Base-by-base conservation (phyloP, 305 asterid species). In the Rubia peregrina region DNA sequence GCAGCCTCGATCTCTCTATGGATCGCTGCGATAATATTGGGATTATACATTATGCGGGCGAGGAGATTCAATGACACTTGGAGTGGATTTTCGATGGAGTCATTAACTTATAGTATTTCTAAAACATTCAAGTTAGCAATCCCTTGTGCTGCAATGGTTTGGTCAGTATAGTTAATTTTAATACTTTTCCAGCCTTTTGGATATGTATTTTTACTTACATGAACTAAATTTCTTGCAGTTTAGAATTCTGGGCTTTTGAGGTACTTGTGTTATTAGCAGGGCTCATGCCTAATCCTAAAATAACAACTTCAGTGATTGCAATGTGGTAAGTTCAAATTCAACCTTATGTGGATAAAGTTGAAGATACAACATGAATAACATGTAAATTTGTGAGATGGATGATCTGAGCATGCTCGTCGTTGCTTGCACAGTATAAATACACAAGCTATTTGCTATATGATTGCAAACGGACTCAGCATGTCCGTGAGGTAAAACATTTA, bases 221-320 rank as follows among this genome's bases (percentile, higher is more conserved):
- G 7, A 61, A 61, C 38, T 9, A 5, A 61, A 0, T 24, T 56
- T 48, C 75, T 61, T 69, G 63, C 83, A 91, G 96, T 75, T 66
- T 91, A 81, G 97, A 91, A 66, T 85, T 81, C 46, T 86, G 96
- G 89, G 95, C 95, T 59, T 88, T 85, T 53, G 96, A 91, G 87
- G 63, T 84, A 76, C 90, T 88, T 13, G 97, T 91, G 55, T 60
- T 91, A 67, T 67, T 89, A 76, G 91, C 93, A 0, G 95, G 97
- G 36, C 61, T 89, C 68, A 86, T 91, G 96, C 92, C 93, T 36
- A 74, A 91, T 72, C 76, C 95, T 6, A 81, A 83, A 71, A 68
- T 86, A 67, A 70, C 89, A 3, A 89, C 96, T 38, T 84, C 98
- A 1, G 71, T 89, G 30, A 72, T 91, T 70, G 98, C 95, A 51